Evolutionary conservation across 2,329 filamentous ascomycete genomes (phyloP).

Genomic region (Colletotrichum ledebouriae): DNA sequence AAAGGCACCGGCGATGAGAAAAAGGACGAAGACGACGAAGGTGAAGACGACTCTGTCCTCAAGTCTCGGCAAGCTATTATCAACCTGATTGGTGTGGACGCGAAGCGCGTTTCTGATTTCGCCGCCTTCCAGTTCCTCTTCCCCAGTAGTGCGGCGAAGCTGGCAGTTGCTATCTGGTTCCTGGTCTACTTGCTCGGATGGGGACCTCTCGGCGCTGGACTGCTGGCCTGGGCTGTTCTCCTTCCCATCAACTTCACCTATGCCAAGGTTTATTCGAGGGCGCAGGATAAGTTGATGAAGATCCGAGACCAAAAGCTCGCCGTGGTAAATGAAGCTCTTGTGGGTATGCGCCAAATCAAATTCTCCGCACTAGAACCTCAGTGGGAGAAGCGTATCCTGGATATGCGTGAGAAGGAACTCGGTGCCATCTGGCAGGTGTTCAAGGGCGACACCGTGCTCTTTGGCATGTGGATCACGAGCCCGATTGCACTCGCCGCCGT

Average conservation of each 20-base stretch:
- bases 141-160: conserved; percentile 71
- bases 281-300: conserved; percentile 81
- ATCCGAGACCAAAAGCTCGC: conserved; percentile 81
- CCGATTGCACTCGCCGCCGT: conserved; percentile 81
- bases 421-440: conserved; percentile 76
- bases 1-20: conserved; percentile 48
- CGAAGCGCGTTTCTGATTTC: conserved; percentile 77
- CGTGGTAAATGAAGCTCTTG: conserved; percentile 80
- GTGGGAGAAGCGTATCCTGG: conserved; percentile 79
- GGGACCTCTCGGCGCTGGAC: conserved; percentile 75
- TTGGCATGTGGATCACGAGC: conserved; percentile 79
- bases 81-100: conserved; percentile 84
- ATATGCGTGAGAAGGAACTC: conserved; percentile 75
- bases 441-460: conserved; percentile 70
- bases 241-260: conserved; percentile 78
- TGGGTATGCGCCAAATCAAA: conserved; percentile 88
- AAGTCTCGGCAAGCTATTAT: conserved; percentile 77
- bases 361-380: conserved; percentile 82
- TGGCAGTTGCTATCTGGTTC: conserved; percentile 76
- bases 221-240: conserved; percentile 73
- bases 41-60: conserved; percentile 54
- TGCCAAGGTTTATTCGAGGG: conserved; percentile 73
- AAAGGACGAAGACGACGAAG: conserved; percentile 65
- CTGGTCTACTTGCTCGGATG: conserved; percentile 79
- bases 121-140: conserved; percentile 76